Evolutionary conservation across 208 protist species (phyloP).

Genomic region (Acanthamoeba polyphaga): DNA sequence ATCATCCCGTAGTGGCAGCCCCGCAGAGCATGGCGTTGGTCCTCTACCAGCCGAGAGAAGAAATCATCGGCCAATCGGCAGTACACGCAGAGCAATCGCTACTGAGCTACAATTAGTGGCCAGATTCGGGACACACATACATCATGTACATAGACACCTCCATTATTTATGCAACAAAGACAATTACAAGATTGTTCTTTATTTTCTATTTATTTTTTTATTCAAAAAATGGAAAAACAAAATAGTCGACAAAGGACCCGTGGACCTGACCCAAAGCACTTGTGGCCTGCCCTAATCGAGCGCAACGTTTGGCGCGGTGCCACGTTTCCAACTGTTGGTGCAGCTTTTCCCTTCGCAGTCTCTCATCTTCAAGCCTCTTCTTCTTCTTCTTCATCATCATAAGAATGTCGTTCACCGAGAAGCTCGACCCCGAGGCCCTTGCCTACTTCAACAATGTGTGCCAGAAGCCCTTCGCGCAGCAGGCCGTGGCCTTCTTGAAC

Average conservation of each 20-base stretch:
- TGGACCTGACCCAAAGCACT: too few species aligned
- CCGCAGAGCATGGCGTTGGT: neutral
- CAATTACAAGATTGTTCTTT: neutral
- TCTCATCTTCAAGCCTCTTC: too few species aligned
- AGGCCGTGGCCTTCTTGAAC: constrained; percentile 86
- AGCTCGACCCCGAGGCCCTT: constrained; percentile 79
- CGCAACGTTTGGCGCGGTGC: too few species aligned
- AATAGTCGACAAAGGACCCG: too few species aligned
- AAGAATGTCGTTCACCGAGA: constrained; percentile 80
- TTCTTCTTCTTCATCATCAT: too few species aligned
- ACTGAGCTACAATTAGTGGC: neutral
- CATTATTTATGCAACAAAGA: neutral
- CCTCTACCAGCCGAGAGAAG: neutral
- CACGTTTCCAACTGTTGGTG: too few species aligned
- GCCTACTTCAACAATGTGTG: constrained; percentile 79
- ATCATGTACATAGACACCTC: neutral
- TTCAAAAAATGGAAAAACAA: too few species aligned
- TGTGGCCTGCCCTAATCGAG: too few species aligned
- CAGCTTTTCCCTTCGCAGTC: too few species aligned
- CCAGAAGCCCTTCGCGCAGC: constrained; percentile 81
- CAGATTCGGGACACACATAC: neutral
- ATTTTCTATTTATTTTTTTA: neutral
- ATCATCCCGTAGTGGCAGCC: neutral
- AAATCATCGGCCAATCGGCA: neutral
- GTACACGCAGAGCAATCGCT: neutral